Percentiles rank a stretch among this genome's conserved stretches.
Conservation (phyloP, 176 grass and related monocot genomes). For the Zizania latifolia region DNA sequence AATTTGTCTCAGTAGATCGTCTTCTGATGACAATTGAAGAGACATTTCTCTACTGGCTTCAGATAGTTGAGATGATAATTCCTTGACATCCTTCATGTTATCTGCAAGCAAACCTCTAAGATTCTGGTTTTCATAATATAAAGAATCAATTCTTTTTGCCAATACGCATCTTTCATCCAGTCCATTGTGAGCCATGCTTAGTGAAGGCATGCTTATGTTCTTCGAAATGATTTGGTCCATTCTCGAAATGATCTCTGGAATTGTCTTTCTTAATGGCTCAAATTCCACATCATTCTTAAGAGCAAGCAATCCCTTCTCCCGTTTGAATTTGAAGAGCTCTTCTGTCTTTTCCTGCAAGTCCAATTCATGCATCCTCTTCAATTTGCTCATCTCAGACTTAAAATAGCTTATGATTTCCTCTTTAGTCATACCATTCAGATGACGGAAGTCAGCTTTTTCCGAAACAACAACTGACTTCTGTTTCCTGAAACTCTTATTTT, state of each 20-base stretch:
- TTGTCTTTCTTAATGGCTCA: constrained; percentile 77
- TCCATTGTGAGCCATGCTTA: constrained; percentile 33
- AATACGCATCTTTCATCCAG: constrained; percentile 48
- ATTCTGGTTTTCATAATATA: constrained; percentile 68
- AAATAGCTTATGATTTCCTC: constrained; percentile 85
- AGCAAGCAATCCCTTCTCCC: constrained; percentile 69
- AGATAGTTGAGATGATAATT: constrained; percentile 59
- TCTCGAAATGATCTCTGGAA: constrained; percentile 68
- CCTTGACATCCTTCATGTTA: constrained; percentile 72
- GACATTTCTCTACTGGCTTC: constrained; percentile 53
- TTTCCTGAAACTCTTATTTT: constrained; percentile 47
- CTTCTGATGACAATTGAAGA: constrained; percentile 38
- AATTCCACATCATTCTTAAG: constrained; percentile 79
- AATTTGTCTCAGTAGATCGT: constrained; percentile 52
- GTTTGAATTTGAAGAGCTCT: constrained; percentile 84
- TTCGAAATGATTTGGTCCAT: constrained; percentile 68
- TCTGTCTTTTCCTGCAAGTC: constrained; percentile 81
- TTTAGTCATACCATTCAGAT: constrained; percentile 61
- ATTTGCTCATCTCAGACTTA: constrained; percentile 81
- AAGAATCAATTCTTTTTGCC: constrained; percentile 54
- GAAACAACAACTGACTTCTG: constrained; percentile 49
- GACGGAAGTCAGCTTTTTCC: constrained; percentile 72
- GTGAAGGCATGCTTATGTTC: constrained; percentile 44
- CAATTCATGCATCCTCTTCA: constrained; percentile 78
- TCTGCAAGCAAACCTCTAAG: constrained; percentile 65